Base-by-base conservation (phyloP, 257 asterid species). In the Solanum bukasovii region DNA sequence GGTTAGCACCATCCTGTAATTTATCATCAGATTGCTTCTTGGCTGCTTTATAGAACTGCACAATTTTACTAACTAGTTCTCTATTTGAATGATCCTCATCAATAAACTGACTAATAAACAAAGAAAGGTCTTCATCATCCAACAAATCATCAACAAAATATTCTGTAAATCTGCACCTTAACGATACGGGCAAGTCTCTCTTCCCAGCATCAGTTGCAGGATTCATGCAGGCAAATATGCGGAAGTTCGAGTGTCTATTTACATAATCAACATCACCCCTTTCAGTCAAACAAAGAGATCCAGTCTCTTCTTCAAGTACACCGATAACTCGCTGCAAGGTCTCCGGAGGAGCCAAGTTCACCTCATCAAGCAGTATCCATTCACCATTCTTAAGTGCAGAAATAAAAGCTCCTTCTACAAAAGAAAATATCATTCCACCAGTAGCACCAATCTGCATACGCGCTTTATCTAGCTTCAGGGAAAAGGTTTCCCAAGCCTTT, bases 171-270 rank as follows among this genome's bases (percentile, higher is more conserved):
- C 98, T 94, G 93, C 98, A 89, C 92, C 99, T 94, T 40, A 96
- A 77, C 79, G 98, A 92, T 86, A 89, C 65, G 21, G 98, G 93
- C 92, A 97, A 90, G 90, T 97, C 98, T 91, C 96, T 95, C 93
- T 97, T 97, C 61, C 99, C 99, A 89, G 99, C 97, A 93, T 97
- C 99, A 88, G 97, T 97, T 11, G 99, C 99, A 65, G 99, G 99
- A 91, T 97, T 97, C 99, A 97, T 97, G 92, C 99, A 97, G 74
- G 99, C 98, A 90, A 97, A 97, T 87, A 97, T 89, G 74, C 99
- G 98, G 79, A 97, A 97, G 87, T 94, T 89, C 34, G 94, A 89
- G 90, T 94, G 93, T 85, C 99, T 94, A 38, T 35, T 25, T 85
- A 97, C 90, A 89, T 93, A 92, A 87, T 94, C 93, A 87, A 93